Evolutionary conservation across 257 asterid species (phyloP).

Genomic region (Nicotiana otophora): DNA sequence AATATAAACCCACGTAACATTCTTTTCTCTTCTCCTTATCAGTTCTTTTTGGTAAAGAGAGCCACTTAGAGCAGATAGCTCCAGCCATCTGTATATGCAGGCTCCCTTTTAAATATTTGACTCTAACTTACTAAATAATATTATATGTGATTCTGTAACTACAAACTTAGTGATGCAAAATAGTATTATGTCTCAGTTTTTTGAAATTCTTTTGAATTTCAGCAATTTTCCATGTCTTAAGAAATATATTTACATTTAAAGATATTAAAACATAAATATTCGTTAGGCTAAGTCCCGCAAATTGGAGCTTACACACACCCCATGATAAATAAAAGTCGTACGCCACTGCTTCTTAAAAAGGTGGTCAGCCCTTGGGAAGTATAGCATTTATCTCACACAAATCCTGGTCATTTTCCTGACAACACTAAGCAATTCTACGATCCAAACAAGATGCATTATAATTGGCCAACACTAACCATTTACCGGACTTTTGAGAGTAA

Average conservation of each 20-base stretch:
- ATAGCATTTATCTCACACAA: neutral
- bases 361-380: neutral
- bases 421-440: neutral
- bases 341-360: too few species aligned
- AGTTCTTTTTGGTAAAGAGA: neutral
- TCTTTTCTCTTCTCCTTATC: neutral
- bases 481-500: neutral
- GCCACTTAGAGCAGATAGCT: too few species aligned
- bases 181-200: too few species aligned
- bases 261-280: too few species aligned
- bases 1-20: neutral
- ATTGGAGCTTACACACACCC: too few species aligned
- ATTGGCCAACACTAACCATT: neutral
- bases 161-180: neutral
- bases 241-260: too few species aligned
- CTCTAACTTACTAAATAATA: too few species aligned
- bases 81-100: too few species aligned
- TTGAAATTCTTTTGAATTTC: neutral
- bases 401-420: neutral
- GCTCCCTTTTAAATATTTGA: too few species aligned
- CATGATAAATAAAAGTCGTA: too few species aligned
- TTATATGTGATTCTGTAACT: neutral
- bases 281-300: neutral
- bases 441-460: neutral
- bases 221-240: too few species aligned